A percentile compares a stretch with the other conserved stretches of the same genome.
Conservation (phyloP, 169 alveolate genomes). For the Ichthyophthirius multifiliis region DNA sequence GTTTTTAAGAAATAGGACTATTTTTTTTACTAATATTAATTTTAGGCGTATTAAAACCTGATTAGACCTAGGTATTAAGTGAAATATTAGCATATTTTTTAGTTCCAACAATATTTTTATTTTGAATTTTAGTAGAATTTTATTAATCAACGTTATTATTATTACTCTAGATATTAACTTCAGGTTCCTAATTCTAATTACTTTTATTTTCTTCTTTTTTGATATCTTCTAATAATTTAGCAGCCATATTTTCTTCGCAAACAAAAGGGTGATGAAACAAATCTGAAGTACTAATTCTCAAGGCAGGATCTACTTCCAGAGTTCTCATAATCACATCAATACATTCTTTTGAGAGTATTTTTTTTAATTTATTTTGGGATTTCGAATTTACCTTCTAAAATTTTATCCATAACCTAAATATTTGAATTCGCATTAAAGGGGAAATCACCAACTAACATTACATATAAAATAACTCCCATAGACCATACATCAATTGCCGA, state of each 20-base stretch:
- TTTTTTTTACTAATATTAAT: too few relatives aligned
- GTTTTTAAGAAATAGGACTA: too few relatives aligned
- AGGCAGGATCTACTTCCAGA: conserved; percentile 22
- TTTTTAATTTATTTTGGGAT: conserved; percentile 11
- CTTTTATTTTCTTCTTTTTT: conserved; percentile 6
- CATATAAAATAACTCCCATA: conserved; percentile 48
- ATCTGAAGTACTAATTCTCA: conserved; percentile 30
- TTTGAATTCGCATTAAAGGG: conserved; percentile 39
- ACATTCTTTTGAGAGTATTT: conserved; percentile 13
- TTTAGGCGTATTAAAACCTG: too few relatives aligned
- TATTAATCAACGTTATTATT: too few relatives aligned
- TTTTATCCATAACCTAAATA: conserved; percentile 28
- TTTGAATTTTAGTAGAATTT: too few relatives aligned
- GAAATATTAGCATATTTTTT: too few relatives aligned
- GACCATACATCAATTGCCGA: conserved; percentile 53
- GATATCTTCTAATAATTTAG: background rate
- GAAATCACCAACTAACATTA: conserved; percentile 40
- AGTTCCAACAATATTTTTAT: too few relatives aligned
- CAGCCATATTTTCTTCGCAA: background rate
- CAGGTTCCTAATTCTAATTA: too few relatives aligned
- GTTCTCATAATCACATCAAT: conserved; percentile 22
- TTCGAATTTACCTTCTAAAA: conserved; percentile 16
- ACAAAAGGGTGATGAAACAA: conserved; percentile 31
- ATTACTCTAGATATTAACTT: too few relatives aligned
- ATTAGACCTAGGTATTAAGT: too few relatives aligned